Conservation (phyloP, 257 asterid genomes). For the Scutellaria minor region DNA sequence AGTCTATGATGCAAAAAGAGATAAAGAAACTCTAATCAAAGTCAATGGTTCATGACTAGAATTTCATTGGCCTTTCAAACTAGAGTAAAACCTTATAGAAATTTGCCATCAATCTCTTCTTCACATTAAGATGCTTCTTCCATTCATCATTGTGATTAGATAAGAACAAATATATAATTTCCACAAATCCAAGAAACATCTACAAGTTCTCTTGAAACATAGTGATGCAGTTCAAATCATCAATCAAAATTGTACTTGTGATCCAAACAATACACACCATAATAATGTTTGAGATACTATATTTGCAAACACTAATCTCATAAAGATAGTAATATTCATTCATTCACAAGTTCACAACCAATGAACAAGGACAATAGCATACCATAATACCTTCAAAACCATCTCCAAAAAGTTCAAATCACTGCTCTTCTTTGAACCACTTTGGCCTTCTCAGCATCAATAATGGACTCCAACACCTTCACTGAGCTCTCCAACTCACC, state of each 20-base stretch:
- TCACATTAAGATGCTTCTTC: neutral
- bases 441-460: constrained; percentile 95
- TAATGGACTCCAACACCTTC: constrained; percentile 71
- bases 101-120: neutral
- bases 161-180: neutral
- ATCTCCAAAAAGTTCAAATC: constrained; percentile 28
- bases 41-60: neutral
- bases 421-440: constrained; percentile 64
- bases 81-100: neutral
- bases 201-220: neutral
- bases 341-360: neutral
- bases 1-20: neutral
- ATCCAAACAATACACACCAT: constrained; percentile 9
- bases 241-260: neutral
- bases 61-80: neutral
- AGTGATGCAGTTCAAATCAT: neutral
- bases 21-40: neutral
- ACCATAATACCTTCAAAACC: neutral
- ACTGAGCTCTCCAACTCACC: constrained; percentile 86
- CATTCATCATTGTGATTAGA: neutral
- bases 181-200: neutral
- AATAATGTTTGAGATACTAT: neutral
- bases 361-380: neutral
- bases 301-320: constrained; percentile 1
- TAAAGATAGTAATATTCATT: neutral